These are phyloP conservation scores for Malus hybrid DNA, from an alignment of 331 rosid genomes.

Conservation along the genomic window DNA sequence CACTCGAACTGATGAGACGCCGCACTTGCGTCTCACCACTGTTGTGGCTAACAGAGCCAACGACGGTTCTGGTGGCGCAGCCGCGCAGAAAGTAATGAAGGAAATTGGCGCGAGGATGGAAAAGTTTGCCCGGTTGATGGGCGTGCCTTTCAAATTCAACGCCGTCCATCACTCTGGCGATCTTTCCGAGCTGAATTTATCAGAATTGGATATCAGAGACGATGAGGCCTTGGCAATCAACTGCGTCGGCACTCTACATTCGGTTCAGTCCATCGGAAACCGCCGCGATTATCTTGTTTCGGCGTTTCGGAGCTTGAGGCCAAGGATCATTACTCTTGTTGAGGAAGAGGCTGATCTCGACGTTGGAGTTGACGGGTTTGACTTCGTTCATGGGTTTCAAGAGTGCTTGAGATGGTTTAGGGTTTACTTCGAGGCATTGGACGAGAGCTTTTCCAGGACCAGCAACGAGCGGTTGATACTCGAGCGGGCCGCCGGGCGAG, in stretches of 20 bases:
- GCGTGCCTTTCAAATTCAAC: conserved; percentile 82
- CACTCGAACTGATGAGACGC: conserved; percentile 70
- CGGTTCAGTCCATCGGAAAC: conserved; percentile 33
- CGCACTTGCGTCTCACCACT: conserved; percentile 62
- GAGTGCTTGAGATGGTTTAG: conserved; percentile 93
- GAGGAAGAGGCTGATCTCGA: conserved; percentile 94
- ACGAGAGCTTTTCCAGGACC: conserved; percentile 66
- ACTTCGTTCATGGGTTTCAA: conserved; percentile 59
- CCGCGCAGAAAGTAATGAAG: conserved; percentile 60
- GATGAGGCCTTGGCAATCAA: conserved; percentile 82
- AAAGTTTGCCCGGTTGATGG: conserved; percentile 88
- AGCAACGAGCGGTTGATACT: conserved; percentile 71
- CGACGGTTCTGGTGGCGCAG: not conserved
- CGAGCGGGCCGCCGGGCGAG: conserved; percentile 75
- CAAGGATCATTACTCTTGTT: conserved; percentile 66
- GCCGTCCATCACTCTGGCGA: conserved; percentile 63
- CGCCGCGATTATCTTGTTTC: conserved; percentile 49
- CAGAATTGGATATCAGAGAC: conserved; percentile 36
- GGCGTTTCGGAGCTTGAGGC: conserved; percentile 39
- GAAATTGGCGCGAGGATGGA: conserved; percentile 82
- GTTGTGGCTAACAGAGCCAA: conserved; percentile 36
- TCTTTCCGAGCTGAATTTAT: conserved; percentile 49
- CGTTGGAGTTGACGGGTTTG: conserved; percentile 66
- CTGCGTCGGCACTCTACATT: conserved; percentile 58
- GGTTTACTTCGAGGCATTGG: conserved; percentile 85